Evolutionary conservation across 371 early-diverging fungal species (phyloP).

Genomic region (Lichtheimia corymbifera): DNA sequence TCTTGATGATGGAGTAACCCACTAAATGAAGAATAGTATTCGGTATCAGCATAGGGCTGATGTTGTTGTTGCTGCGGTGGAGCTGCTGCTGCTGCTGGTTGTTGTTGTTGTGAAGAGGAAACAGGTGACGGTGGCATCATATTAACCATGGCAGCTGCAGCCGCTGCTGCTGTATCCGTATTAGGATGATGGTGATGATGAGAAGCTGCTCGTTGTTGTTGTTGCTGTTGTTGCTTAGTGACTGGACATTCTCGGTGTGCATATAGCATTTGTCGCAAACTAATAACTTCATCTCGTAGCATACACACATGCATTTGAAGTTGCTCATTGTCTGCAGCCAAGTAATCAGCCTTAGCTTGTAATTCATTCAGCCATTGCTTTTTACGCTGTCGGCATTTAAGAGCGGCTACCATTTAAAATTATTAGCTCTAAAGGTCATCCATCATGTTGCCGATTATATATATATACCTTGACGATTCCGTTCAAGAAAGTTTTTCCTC

Average conservation of each 20-base stretch:
- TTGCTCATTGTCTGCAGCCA: conserved; percentile 53
- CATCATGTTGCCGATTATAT: neutral
- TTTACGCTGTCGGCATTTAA: conserved; percentile 72
- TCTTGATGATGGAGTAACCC: too few species aligned
- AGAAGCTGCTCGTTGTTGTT: neutral
- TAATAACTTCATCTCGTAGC: conserved; percentile 51
- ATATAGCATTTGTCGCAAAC: conserved; percentile 49
- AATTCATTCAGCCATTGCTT: conserved; percentile 60
- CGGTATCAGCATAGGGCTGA: neutral
- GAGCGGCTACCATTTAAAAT: conserved; percentile 46
- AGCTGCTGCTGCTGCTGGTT: too few species aligned
- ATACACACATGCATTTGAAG: conserved; percentile 41
- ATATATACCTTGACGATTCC: conserved; percentile 68
- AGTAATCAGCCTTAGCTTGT: conserved; percentile 56
- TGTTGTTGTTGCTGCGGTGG: neutral
- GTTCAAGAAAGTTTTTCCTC: conserved; percentile 71
- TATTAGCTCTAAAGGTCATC: neutral
- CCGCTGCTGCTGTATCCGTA: too few species aligned
- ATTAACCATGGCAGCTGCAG: too few species aligned
- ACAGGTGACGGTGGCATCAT: neutral
- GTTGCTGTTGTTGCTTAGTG: conserved; percentile 19
- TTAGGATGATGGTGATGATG: too few species aligned
- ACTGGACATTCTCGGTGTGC: conserved; percentile 58
- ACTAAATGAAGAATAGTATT: neutral
- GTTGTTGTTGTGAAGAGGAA: neutral